Base-by-base conservation (phyloP, 2,329 filamentous ascomycete genomes). In the Apiospora sp. region DNA sequence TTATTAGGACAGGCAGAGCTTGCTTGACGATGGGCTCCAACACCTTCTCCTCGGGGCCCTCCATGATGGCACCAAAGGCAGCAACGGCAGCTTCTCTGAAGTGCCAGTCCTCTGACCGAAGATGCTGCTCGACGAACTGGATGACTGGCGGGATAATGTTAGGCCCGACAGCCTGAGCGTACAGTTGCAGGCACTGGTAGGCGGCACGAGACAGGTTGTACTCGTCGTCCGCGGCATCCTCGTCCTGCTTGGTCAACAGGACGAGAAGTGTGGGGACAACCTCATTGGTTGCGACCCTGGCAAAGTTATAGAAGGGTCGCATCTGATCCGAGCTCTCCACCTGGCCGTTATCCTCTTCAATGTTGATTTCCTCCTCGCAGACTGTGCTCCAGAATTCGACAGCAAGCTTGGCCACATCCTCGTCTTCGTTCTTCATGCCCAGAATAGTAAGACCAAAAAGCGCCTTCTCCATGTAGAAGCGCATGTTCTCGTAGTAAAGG, bases 301-400 rank as follows among this genome's bases (percentile, higher is more conserved):
- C 94, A 83, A 99, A 99, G 86, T 97, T 97, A 87, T 96, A 98
- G 85, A 96, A 97, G 19, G 94, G 94, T 73, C 96, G 92, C 84
- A 96, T 90, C 84, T 97, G 94, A 72, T 94, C 92, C 24, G 92
- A 91, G 80, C 91, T 94, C 79, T 97, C 94, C 73, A 88, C 91
- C 84, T 93, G 91, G 76, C 91, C 89, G 83, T 99, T 99, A 84
- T 99, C 96, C 80, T 99, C 96, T 81, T 99, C 96, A 79, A 99
- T 98, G 76, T 93, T 93, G 78, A 98, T 96, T 84, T 99, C 96
- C 85, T 99, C 96, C 83, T 99, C 96, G 83, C 96, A 99, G 68
- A 99, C 96, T n/a, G 96, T 98, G 87, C 96, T 98, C 96, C 96
- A 99, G 86, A 99, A 99, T 83, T 99, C 96, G 77, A 99, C 95